Percentiles rank a stretch among this genome's conserved stretches.
phyloP scores from a whole-genome alignment of 768 basidiomycete species.

The Tylopilus sp. region DNA sequence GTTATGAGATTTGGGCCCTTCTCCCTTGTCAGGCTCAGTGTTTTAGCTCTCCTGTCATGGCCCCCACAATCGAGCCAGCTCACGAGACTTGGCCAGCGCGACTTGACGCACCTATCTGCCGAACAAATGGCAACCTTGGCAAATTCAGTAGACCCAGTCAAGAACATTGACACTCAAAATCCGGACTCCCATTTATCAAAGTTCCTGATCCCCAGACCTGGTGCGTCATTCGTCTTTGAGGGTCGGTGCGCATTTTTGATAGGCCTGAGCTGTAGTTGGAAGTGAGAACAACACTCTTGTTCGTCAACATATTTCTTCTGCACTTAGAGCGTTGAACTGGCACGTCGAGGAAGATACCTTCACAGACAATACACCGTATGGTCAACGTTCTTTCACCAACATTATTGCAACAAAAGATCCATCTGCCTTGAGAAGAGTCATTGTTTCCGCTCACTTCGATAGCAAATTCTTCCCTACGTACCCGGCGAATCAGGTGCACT shows the following conservation, averaged over 20 bases:
- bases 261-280: constrained; percentile 43
- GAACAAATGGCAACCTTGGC: constrained; percentile 50
- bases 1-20: constrained; percentile 16
- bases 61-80: constrained; percentile 25
- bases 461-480: constrained; percentile 79
- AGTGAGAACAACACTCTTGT: constrained; percentile 79
- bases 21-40: constrained; percentile 4
- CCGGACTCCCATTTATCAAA: constrained; percentile 74
- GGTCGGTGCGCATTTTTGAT: neutral
- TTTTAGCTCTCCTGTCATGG: constrained; percentile 19
- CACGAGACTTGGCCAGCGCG: constrained; percentile 35
- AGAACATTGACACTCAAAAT: constrained; percentile 62
- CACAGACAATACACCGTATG: constrained; percentile 75
- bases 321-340: constrained; percentile 75
- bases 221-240: constrained; percentile 41
- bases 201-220: constrained; percentile 80
- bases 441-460: constrained; percentile 92
- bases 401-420: constrained; percentile 95
- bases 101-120: constrained; percentile 42
- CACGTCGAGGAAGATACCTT: constrained; percentile 85
- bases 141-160: constrained; percentile 57
- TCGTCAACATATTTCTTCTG: constrained; percentile 73
- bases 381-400: constrained; percentile 77
- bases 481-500: constrained; percentile 70
- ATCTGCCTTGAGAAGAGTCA: constrained; percentile 71